A percentile compares a stretch with the other conserved stretches of the same genome.
Evolutionary conservation across 495 filamentous ascomycete species (phyloP).

Genomic region (Penicilliopsis zonata): DNA sequence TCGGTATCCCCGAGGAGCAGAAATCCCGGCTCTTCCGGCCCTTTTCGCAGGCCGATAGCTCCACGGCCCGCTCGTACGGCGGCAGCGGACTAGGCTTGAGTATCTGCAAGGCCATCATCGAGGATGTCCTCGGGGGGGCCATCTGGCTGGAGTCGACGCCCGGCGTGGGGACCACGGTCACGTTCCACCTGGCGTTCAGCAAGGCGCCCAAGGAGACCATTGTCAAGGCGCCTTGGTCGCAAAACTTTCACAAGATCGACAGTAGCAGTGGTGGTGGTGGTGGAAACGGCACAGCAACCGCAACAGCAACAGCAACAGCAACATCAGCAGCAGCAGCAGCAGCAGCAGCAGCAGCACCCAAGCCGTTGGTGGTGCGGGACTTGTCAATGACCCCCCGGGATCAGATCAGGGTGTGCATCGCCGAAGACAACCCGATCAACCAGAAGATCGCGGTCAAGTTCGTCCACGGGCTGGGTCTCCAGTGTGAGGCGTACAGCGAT

Average conservation of each 20-base stretch:
- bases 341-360: conserved; percentile 14
- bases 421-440: conserved; percentile 87
- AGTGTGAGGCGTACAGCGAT: conserved; percentile 74
- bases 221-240: conserved; percentile 46
- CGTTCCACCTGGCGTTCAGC: conserved; percentile 70
- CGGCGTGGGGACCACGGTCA: conserved; percentile 71
- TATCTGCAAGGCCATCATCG: conserved; percentile 91
- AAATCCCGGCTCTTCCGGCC: conserved; percentile 76
- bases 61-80: conserved; percentile 77
- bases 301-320: too few species aligned
- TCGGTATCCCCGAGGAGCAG: conserved; percentile 75
- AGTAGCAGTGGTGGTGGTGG: too few species aligned
- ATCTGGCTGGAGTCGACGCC: conserved; percentile 72
- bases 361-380: conserved; percentile 35
- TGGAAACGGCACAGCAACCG: conserved; percentile 2
- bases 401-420: conserved; percentile 74
- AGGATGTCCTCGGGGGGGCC: conserved; percentile 75
- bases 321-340: too few species aligned
- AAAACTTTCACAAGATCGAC: conserved; percentile 19
- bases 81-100: conserved; percentile 83
- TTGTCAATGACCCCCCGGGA: conserved; percentile 62
- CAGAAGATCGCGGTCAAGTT: conserved; percentile 87
- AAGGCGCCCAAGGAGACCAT: conserved; percentile 54
- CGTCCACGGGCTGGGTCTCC: conserved; percentile 70
- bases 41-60: conserved; percentile 82